Conservation (phyloP, 192 early-diverging fungal genomes). For the Mortierella alpina region DNA sequence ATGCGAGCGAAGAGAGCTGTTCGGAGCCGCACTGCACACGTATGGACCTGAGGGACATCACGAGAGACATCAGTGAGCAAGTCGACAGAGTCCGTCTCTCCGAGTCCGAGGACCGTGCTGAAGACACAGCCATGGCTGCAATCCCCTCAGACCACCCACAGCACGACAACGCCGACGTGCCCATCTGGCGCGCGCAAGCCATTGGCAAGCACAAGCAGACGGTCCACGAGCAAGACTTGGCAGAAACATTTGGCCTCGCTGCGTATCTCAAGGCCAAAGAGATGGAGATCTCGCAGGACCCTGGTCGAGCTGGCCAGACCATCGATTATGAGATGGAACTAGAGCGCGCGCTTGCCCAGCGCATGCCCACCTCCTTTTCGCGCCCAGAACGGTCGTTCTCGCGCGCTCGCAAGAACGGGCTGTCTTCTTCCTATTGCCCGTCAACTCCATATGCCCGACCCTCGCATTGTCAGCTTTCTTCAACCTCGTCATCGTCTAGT, state of each 20-base stretch:
- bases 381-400: conserved; percentile 24
- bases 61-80: conserved; percentile 26
- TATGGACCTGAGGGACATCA: conserved; percentile 14
- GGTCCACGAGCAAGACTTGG: conserved; percentile 47
- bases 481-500: neutral
- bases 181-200: conserved; percentile 49
- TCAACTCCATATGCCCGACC: conserved; percentile 40
- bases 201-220: conserved; percentile 50
- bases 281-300: conserved; percentile 47
- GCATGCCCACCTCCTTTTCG: conserved; percentile 49
- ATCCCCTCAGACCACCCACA: neutral
- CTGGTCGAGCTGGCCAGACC: conserved; percentile 29
- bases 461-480: conserved; percentile 34
- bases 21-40: conserved; percentile 3
- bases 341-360: conserved; percentile 34
- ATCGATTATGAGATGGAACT: conserved; percentile 54
- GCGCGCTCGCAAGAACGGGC: conserved; percentile 17
- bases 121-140: conserved; percentile 3
- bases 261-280: conserved; percentile 49
- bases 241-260: conserved; percentile 48
- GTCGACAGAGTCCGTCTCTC: conserved; percentile 35
- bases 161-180: conserved; percentile 13
- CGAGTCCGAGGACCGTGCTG: neutral
- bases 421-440: conserved; percentile 1
- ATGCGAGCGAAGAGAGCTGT: neutral